Percentiles rank a stretch among this genome's conserved stretches.
phyloP scores from a whole-genome alignment of 2,329 filamentous ascomycete species.

The Verticillium dahliae region DNA sequence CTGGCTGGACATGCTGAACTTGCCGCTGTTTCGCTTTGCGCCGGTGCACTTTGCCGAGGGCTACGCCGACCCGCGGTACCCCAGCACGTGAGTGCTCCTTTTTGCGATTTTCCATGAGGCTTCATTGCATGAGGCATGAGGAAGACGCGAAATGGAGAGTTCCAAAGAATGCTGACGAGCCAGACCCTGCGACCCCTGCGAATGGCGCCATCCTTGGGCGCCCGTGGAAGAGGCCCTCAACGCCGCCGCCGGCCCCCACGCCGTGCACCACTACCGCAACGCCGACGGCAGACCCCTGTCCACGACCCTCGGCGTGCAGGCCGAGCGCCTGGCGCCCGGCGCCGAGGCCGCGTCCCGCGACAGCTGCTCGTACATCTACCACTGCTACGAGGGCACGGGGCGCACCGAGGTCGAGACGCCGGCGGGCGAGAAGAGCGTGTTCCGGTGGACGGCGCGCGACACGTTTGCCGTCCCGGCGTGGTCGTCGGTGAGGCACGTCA shows the following conservation, averaged over 20 bases:
- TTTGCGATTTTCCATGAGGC: too few relatives aligned
- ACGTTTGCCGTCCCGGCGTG: conserved; percentile 48
- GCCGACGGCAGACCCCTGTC: conserved; percentile 25
- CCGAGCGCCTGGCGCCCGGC: conserved; percentile 36
- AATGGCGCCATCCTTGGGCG: conserved; percentile 37
- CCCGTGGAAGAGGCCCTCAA: conserved; percentile 33
- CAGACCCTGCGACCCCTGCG: conserved; percentile 24
- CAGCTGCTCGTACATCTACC: conserved; percentile 43
- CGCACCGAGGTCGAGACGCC: conserved; percentile 29
- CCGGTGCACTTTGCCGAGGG: conserved; percentile 49
- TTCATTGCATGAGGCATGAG: neutral
- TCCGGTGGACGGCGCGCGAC: conserved; percentile 39
- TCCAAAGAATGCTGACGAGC: neutral
- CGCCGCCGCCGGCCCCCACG: conserved; percentile 16
- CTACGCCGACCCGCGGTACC: conserved; percentile 39
- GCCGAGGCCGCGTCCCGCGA: conserved; percentile 31
- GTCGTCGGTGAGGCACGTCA: conserved; percentile 40
- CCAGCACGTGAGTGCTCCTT: conserved; percentile 27
- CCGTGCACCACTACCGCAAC: conserved; percentile 28
- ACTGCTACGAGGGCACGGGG: conserved; percentile 42
- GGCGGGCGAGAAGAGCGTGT: conserved; percentile 20
- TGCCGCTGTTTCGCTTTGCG: conserved; percentile 43
- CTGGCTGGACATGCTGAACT: conserved; percentile 51
- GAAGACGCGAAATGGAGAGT: too few relatives aligned
- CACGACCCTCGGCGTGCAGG: conserved; percentile 38